Evolutionary conservation across 768 basidiomycete genomes (phyloP), one percentile per base, ranked within the genome.

Genomic region (Trametes cinnabarina): DNA sequence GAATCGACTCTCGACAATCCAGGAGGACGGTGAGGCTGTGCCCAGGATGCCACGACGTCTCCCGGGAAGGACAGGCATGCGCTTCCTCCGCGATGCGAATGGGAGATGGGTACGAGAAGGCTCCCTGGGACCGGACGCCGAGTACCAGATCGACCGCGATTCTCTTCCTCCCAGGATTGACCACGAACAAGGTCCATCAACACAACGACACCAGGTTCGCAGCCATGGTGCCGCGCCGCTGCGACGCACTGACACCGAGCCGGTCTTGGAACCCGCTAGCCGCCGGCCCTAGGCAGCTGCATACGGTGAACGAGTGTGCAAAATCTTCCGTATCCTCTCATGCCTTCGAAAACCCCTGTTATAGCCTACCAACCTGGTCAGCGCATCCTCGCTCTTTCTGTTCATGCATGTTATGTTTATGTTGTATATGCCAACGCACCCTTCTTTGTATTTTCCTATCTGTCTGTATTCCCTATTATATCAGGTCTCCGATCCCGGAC

Each of bases 181-280:
- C 23, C 43, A 2, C 4, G 47, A 50, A 2, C 47, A 26, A 9
- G 42, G 11, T 5, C 43, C 47, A 25, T 47, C 42, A 5, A 19
- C 52, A 9, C 42, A 25, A 20, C 3, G 14, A 23, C 34, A 34
- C 3, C 41, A 22, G 3, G 22, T 23, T 23, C 48, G 23, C 25
- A 14, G 34, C 12, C 9, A 20, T 22, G 25, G 22, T 22, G 46
- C 17, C 26, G 26, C 37, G 15, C 25, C 30, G 7, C 9, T 55
- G 42, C 26, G 28, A 23, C 53, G 53, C 17, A 60, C 53, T 3
- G 59, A 55, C 34, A 55, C 53, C 2, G 59, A 55, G 28, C 53
- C 46, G 2, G 51, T 52, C 22, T 9, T 48, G 7, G n/a, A 26
- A 11, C 25, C n/a, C 6, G 17, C 35, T 5, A 10, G 11, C 19